These are phyloP conservation scores for Lodderomyces orthopsilosis DNA, from an alignment of 1,139 yeast species.

Conservation along the genomic window DNA sequence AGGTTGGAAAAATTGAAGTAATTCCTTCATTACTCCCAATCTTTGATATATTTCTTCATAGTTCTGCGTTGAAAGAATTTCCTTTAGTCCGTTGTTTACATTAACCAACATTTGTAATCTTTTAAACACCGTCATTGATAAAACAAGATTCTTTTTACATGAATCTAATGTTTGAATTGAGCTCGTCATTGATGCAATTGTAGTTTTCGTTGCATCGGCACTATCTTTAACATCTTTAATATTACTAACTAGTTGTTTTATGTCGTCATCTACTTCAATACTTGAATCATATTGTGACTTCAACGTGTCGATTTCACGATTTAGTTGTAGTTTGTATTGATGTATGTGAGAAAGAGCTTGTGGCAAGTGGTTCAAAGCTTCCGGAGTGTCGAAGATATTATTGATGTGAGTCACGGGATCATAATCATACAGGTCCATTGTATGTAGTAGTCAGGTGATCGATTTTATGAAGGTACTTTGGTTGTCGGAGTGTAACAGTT, in stretches of 20 bases:
- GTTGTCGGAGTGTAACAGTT: no score
- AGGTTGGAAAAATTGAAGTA: constrained; percentile 72
- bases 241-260: constrained; percentile 4
- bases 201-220: constrained; percentile 50
- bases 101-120: constrained; percentile 82
- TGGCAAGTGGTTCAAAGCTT: constrained; percentile 47
- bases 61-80: constrained; percentile 41
- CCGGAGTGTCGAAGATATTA: constrained; percentile 40
- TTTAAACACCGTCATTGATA: constrained; percentile 81
- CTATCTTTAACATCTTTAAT: constrained; percentile 22
- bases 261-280: constrained; percentile 8
- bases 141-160: constrained; percentile 77
- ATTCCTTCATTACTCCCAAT: constrained; percentile 74
- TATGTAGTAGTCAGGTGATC: no score
- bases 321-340: constrained; percentile 47
- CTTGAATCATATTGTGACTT: constrained; percentile 6
- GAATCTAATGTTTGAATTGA: constrained; percentile 77
- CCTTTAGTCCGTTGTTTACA: constrained; percentile 66
- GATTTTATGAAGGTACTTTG: no score
- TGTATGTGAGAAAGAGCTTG: constrained; percentile 36
- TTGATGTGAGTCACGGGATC: constrained; percentile 28
- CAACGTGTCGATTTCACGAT: constrained; percentile 31
- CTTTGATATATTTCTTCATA: constrained; percentile 68
- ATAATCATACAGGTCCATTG: constrained; percentile 18
- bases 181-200: constrained; percentile 68